Conservation (phyloP, 2,329 filamentous ascomycete species). For the Beauveria bassiana region DNA sequence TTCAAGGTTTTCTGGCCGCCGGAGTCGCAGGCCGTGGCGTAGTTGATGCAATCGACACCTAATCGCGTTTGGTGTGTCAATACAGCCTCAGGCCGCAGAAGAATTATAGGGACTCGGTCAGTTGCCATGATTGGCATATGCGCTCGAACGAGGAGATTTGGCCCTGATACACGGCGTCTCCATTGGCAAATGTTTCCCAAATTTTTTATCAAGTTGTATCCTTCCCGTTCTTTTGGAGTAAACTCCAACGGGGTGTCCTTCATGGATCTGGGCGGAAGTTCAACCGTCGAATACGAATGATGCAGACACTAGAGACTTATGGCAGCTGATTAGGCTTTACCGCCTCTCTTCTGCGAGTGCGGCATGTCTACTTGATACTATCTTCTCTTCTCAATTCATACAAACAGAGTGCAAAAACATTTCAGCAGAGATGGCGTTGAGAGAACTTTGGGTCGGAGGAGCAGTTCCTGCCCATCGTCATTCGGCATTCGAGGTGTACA, state of each 20-base stretch:
- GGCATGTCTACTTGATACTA: conserved; percentile 32
- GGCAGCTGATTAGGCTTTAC: conserved; percentile 27
- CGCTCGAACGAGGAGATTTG: conserved; percentile 9
- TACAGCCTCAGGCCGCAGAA: conserved; percentile 38
- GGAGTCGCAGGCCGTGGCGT: conserved; percentile 13
- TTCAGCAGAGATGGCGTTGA: conserved; percentile 27
- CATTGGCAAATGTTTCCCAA: conserved; percentile 23
- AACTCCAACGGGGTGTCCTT: conserved; percentile 28
- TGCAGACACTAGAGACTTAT: conserved; percentile 32
- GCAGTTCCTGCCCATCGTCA: conserved; percentile 39
- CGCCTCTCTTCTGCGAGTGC: conserved; percentile 28
- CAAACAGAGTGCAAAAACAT: conserved; percentile 32
- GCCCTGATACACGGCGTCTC: conserved; percentile 24
- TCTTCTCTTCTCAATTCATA: conserved; percentile 26
- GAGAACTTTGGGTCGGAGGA: conserved; percentile 39
- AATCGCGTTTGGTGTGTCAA: conserved; percentile 27
- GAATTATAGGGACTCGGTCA: conserved; percentile 36
- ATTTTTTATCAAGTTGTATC: conserved; percentile 26
- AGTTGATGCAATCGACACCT: neutral
- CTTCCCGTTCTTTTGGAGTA: conserved; percentile 22
- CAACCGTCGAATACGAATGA: conserved; percentile 29
- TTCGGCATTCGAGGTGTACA: conserved; percentile 26
- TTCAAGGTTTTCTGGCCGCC: conserved; percentile 29
- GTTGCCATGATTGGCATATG: conserved; percentile 35
- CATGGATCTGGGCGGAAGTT: conserved; percentile 30